Evolutionary conservation across 148 eudicot genomes (phyloP).

Genomic region (Nepenthes mirabilis): DNA sequence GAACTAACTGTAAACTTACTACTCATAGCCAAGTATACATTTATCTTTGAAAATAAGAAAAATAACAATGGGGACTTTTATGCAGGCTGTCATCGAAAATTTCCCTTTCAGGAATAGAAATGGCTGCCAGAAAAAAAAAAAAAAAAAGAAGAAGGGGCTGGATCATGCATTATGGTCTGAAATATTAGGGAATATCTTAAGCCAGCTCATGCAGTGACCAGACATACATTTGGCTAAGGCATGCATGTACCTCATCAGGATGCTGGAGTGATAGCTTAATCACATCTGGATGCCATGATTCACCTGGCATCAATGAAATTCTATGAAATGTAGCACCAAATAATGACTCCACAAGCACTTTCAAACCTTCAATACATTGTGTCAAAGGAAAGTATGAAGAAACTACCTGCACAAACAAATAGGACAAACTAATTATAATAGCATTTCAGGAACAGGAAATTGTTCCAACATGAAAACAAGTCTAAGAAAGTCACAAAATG

Average conservation of each 20-base stretch:
- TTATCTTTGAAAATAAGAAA: too few relatives aligned
- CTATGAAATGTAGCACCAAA: constrained; percentile 62
- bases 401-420: constrained; percentile 41
- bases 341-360: constrained; percentile 67
- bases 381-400: constrained; percentile 81
- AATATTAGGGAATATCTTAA: not conserved
- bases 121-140: not conserved
- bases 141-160: not conserved
- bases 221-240: not conserved
- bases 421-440: not conserved
- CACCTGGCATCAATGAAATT: constrained; percentile 75
- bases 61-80: too few relatives aligned
- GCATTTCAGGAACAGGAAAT: not conserved
- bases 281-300: constrained; percentile 98
- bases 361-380: constrained; percentile 84
- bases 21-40: too few relatives aligned
- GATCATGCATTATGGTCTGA: not conserved
- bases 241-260: constrained; percentile 68
- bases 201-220: not conserved
- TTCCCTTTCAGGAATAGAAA: not conserved
- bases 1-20: too few relatives aligned
- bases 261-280: constrained; percentile 83
- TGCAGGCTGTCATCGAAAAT: too few relatives aligned
- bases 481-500: not conserved
- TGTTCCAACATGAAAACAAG: not conserved